Conservation (phyloP, 2,329 filamentous ascomycete species). For the Sporothrix schenckii region DNA sequence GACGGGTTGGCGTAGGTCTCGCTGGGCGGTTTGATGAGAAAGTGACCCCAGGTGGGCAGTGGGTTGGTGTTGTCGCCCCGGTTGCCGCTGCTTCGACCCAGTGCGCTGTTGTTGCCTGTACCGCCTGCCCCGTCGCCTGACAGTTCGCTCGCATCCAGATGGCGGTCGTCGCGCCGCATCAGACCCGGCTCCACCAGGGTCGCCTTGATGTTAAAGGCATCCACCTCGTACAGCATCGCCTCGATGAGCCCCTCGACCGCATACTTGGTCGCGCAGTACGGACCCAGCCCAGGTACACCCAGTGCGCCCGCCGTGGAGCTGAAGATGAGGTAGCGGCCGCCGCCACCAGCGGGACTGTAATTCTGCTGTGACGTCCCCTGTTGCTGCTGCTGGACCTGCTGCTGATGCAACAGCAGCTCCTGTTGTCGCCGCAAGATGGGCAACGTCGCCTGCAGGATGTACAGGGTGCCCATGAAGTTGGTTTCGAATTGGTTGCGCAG, state of each 20-base stretch:
- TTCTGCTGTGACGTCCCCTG: neutral
- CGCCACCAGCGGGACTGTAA: slow-evolving; percentile 36
- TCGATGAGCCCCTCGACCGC: slow-evolving; percentile 95
- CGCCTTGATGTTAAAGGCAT: slow-evolving; percentile 87
- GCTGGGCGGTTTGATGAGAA: slow-evolving; percentile 83
- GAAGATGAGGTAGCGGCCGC: slow-evolving; percentile 84
- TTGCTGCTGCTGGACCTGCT: slow-evolving; percentile 7
- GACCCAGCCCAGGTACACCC: slow-evolving; percentile 89
- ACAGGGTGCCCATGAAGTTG: slow-evolving; percentile 93
- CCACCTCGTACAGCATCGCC: slow-evolving; percentile 94
- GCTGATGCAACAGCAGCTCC: slow-evolving; percentile 14
- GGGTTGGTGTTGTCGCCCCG: slow-evolving; percentile 55
- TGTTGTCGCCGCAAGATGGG: slow-evolving; percentile 79
- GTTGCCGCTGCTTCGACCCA: slow-evolving; percentile 12
- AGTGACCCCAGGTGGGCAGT: slow-evolving; percentile 85
- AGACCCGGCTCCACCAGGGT: slow-evolving; percentile 91
- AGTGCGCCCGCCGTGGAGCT: slow-evolving; percentile 88
- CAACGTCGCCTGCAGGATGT: slow-evolving; percentile 87
- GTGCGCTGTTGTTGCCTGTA: too few relatives aligned
- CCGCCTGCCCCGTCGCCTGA: neutral
- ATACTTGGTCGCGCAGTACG: slow-evolving; percentile 96
- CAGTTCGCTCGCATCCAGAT: slow-evolving; percentile 6
- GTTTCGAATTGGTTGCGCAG: slow-evolving; percentile 96
- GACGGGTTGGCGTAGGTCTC: slow-evolving; percentile 77
- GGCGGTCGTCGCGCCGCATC: slow-evolving; percentile 75